Evolutionary conservation across 2,329 filamentous ascomycete genomes (phyloP), one percentile per base, ranked within the genome.

Genomic region (Camptophora hylomeconis): DNA sequence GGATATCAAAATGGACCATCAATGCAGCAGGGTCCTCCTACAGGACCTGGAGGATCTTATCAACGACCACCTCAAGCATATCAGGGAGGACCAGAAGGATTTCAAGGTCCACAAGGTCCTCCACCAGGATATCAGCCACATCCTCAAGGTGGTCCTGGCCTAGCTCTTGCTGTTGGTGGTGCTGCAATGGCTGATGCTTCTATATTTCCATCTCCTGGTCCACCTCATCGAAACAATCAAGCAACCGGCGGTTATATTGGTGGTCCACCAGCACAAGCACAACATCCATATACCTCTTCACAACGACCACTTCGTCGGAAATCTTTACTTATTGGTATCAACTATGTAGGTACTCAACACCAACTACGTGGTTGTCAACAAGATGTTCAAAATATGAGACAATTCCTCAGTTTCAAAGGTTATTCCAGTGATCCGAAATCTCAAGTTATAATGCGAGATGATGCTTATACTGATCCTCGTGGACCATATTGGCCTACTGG

Each of bases 251-350:
- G 13, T 15, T 25, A 25, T 25, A 12, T 16, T 25, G 23, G 23
- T 15, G 23, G 23, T 2, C 23, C 23, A 16, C 23, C 23, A 25
- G 13, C 23, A 16, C 23, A 25, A 25, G 23, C 23, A 15, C 23
- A 25, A 25, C 23, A 25, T 25, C 23, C 23, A 13, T 25, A 25
- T 25, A 12, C 10, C 14, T 9, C 13, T 12, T 2, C 17, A 25
- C 23, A 25, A 25, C n/a, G n/a, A n/a, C n/a, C n/a, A n/a, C n/a
- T n/a, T n/a, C n/a, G n/a, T n/a, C n/a, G n/a, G n/a, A 66, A 66
- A 40, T 58, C 58, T 11, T 57, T 66, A 9, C 51, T 67, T 23
- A 65, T 66, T 24, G 62, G 63, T 11, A 66, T 67, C 42, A 67
- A 65, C 42, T 64, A 64, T 36, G 48, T 50, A 10, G 57, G 57